A percentile compares a stretch with the other conserved stretches of the same genome.
phyloP scores from a whole-genome alignment of 2,329 filamentous ascomycete species.

The Cordyceps pruinosa region DNA sequence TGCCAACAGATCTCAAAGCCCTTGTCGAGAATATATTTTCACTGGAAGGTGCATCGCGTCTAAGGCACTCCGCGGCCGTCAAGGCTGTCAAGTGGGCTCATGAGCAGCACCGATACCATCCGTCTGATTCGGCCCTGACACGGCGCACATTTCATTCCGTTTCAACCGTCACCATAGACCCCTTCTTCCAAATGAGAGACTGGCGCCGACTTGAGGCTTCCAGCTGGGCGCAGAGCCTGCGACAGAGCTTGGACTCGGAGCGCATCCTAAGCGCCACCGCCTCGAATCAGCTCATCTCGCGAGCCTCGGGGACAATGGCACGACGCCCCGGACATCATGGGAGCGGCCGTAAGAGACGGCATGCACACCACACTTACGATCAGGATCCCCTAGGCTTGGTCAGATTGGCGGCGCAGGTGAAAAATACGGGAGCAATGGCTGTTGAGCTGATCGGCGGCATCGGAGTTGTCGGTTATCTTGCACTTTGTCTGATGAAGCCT shows the following conservation, averaged over 20 bases:
- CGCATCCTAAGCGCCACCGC: slow-evolving; percentile 15
- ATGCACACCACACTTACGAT: slow-evolving; percentile 28
- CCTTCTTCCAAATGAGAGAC: slow-evolving; percentile 17
- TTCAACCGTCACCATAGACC: slow-evolving; percentile 13
- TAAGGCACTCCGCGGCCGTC: slow-evolving; percentile 74
- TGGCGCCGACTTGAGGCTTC: slow-evolving; percentile 28
- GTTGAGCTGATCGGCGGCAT: slow-evolving; percentile 69
- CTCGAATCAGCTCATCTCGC: neutral
- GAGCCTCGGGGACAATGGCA: neutral
- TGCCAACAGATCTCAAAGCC: slow-evolving; percentile 63
- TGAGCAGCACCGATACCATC: neutral
- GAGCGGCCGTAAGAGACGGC: slow-evolving; percentile 11
- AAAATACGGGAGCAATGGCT: slow-evolving; percentile 56
- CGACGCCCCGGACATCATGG: neutral
- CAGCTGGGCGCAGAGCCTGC: slow-evolving; percentile 31
- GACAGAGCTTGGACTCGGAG: slow-evolving; percentile 29
- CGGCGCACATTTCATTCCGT: slow-evolving; percentile 10
- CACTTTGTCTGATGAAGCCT: slow-evolving; percentile 49
- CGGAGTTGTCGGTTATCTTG: slow-evolving; percentile 65
- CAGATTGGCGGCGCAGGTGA: slow-evolving; percentile 59
- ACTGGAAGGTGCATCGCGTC: slow-evolving; percentile 67
- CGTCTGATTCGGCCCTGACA: slow-evolving; percentile 12
- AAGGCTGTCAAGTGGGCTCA: slow-evolving; percentile 65
- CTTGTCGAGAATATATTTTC: slow-evolving; percentile 74
- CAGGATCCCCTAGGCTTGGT: slow-evolving; percentile 77